phyloP scores from a whole-genome alignment of 2,329 filamentous ascomycete species.

The Trichoderma afroharzianum region DNA sequence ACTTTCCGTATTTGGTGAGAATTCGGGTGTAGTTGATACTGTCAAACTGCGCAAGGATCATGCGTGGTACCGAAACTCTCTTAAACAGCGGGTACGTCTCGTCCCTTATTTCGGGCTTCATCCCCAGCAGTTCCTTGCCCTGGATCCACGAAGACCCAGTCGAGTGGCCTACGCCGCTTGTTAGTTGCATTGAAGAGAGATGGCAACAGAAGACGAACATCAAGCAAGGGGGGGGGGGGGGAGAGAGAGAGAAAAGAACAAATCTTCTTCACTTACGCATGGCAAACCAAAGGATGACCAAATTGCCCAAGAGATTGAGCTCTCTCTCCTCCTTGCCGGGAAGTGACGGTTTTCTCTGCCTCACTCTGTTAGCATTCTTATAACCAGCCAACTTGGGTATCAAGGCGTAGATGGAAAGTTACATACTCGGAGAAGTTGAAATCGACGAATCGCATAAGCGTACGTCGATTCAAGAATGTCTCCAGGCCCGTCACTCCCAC shows the following conservation, averaged over 20 bases:
- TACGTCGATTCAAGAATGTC: constrained; percentile 25
- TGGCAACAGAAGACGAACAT: neutral
- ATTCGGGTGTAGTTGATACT: constrained; percentile 38
- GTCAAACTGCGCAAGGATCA: constrained; percentile 46
- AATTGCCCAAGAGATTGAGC: constrained; percentile 36
- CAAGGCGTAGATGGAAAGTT: neutral
- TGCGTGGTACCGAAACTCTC: constrained; percentile 40
- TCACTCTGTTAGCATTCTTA: neutral
- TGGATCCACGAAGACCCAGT: constrained; percentile 43
- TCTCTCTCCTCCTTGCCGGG: constrained; percentile 27
- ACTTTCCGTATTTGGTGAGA: constrained; percentile 32
- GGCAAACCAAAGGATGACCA: constrained; percentile 46
- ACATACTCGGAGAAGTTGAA: constrained; percentile 25
- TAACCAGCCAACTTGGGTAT: neutral
- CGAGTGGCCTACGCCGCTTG: constrained; percentile 37
- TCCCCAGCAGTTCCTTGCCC: constrained; percentile 39
- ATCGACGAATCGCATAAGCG: constrained; percentile 22
- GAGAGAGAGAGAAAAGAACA: neutral
- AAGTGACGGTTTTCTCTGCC: neutral
- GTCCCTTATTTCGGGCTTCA: constrained; percentile 34
- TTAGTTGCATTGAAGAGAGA: neutral
- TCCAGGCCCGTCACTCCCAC: neutral
- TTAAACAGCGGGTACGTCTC: constrained; percentile 36
- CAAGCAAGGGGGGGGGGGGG: neutral
- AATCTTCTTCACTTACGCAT: constrained; percentile 36